A percentile compares a stretch with the other conserved stretches of the same genome.
Conservation (phyloP, 164 flowering plant species). For the Sextonia rubra region DNA sequence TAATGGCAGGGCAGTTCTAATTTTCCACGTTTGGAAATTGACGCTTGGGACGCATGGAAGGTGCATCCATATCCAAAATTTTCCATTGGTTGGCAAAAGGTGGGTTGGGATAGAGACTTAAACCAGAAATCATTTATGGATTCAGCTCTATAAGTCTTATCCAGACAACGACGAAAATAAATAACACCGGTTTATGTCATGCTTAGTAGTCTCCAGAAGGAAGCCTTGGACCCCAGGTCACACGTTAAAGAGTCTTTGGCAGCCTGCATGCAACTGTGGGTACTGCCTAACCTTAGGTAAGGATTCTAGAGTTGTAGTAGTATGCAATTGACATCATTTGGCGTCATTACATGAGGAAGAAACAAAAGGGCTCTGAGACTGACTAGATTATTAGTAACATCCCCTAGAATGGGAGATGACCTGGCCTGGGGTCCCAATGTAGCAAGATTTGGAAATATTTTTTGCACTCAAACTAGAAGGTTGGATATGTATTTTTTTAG, state of each 20-base stretch:
- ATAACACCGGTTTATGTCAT: too few species aligned
- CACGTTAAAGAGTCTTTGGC: neutral
- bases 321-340: too few species aligned
- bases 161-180: neutral
- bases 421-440: too few species aligned
- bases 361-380: too few species aligned
- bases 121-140: neutral
- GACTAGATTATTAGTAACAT: too few species aligned
- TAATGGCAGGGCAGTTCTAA: neutral
- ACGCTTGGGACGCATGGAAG: neutral
- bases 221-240: neutral
- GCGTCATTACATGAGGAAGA: too few species aligned
- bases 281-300: neutral
- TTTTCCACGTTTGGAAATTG: neutral
- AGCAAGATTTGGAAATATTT: too few species aligned
- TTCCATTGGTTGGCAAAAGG: constrained; percentile 9
- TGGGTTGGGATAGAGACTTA: constrained; percentile 1
- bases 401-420: too few species aligned
- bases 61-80: neutral
- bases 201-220: neutral
- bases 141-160: neutral
- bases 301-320: too few species aligned
- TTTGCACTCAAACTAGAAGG: too few species aligned
- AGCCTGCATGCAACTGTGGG: neutral
- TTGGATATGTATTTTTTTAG: too few species aligned